Percentiles rank a stretch among this genome's conserved stretches.
Evolutionary conservation across 2,329 filamentous ascomycete species (phyloP).

Genomic region (Drechmeria coniospora): DNA sequence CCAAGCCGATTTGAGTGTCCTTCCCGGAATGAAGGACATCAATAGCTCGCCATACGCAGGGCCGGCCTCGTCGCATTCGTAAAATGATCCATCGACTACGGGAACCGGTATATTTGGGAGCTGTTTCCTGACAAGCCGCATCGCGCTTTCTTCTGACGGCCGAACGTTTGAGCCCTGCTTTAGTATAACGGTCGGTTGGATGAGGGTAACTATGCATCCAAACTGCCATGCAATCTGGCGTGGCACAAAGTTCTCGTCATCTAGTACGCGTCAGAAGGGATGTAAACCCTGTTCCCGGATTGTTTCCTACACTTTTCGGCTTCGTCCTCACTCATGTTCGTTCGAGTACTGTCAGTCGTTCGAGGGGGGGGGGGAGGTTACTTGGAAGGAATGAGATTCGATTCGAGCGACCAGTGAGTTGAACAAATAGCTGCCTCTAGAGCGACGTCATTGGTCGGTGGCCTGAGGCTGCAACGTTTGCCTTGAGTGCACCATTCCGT

Average conservation of each 20-base stretch:
- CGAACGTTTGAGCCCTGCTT: constrained; percentile 6
- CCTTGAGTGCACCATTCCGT: no score
- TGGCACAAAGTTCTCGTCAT: not conserved
- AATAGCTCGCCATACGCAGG: constrained; percentile 2
- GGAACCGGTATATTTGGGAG: constrained; percentile 3
- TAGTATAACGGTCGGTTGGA: constrained; percentile 3
- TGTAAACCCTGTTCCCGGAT: not conserved
- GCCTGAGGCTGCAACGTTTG: no score
- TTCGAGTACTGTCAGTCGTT: no score
- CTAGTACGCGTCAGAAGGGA: not conserved
- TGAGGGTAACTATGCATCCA: constrained; percentile 2
- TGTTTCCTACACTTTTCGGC: not conserved
- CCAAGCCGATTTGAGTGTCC: constrained; percentile 3
- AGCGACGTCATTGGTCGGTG: no score
- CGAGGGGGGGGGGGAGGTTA: no score
- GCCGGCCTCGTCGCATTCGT: constrained; percentile 1
- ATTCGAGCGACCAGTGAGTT: no score
- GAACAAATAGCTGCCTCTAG: no score
- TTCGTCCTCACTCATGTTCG: not conserved
- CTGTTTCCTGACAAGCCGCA: constrained; percentile 4
- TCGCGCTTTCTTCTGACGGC: constrained; percentile 5
- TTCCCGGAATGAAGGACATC: constrained; percentile 4
- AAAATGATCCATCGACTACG: constrained; percentile 1
- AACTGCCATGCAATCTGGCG: constrained; percentile 2
- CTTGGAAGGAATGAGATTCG: no score